Percentiles rank a stretch among this genome's conserved stretches.
phyloP scores from a whole-genome alignment of 208 protist genomes.

The Porcisia deanei region DNA sequence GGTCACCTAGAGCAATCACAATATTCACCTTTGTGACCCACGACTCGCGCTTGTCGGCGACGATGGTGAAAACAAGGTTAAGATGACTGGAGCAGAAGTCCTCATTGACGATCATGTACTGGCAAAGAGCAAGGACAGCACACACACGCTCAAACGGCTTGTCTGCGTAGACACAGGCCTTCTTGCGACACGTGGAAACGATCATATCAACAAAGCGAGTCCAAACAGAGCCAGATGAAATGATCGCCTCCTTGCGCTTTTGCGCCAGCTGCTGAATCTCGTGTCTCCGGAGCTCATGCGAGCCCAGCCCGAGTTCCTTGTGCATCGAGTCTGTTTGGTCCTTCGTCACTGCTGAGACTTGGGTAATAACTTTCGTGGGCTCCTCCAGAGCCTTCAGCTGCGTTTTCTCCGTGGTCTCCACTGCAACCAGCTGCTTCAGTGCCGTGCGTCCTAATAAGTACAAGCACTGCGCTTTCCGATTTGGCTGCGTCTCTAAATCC shows the following conservation, averaged over 20 bases:
- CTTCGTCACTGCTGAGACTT: conserved; percentile 16
- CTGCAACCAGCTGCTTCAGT: conserved; percentile 85
- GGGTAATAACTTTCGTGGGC: conserved; percentile 4
- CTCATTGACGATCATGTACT: conserved; percentile 87
- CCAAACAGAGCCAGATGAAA: conserved; percentile 80
- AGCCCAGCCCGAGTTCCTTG: conserved; percentile 85
- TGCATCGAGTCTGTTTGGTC: conserved; percentile 75
- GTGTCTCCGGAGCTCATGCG: conserved; percentile 78
- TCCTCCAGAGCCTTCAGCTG: conserved; percentile 81
- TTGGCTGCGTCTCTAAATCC: conserved; percentile 19
- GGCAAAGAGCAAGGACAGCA: conserved; percentile 79
- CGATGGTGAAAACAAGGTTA: conserved; percentile 79
- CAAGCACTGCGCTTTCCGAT: conserved; percentile 69
- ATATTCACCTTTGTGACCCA: conserved; percentile 91
- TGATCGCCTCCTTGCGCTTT: conserved; percentile 67
- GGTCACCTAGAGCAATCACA: conserved; percentile 86
- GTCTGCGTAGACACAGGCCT: conserved; percentile 35
- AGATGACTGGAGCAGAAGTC: conserved; percentile 75
- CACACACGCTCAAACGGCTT: conserved; percentile 70
- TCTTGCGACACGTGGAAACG: conserved; percentile 56
- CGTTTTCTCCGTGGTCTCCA: conserved; percentile 75
- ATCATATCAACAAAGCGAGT: conserved; percentile 50
- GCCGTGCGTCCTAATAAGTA: conserved; percentile 79
- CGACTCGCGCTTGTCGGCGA: conserved; percentile 68
- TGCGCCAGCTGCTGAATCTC: conserved; percentile 80